Base-by-base conservation (phyloP, 108 stramenopile genomes). In the Aurantiochytrium sp. region DNA sequence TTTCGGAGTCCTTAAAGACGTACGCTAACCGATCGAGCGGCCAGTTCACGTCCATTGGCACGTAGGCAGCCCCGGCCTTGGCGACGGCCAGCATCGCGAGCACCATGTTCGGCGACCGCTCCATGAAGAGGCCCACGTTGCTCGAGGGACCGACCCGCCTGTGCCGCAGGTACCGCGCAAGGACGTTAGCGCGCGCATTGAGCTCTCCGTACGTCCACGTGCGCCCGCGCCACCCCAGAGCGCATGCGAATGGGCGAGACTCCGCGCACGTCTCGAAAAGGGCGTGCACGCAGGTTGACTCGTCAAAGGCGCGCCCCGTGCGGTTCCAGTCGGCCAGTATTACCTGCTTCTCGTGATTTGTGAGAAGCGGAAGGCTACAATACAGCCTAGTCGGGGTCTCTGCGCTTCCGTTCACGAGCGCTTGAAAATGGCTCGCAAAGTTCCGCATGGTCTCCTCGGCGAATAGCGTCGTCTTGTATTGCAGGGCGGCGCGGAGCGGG, bases 101-200 rank as follows among this genome's bases (percentile, higher is more conserved):
- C 8, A 81, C 32, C 73, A 81, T 81, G 45, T 81, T 81, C 10
- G 73, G 73, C n/a, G 73, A 81, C 6, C 73, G 36, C 73, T 81
- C 73, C 73, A 81, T 21, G 32, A 81, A 81, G 2, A 81, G n/a
- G 73, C 73, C 73, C 21, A 81, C 73, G 12, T 81, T 81, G 42
- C 39, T 12, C 32, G 42, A 41, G n/a, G 73, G 73, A 6, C 32
- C 73, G 12, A 81, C 73, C 19, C 39, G 39, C 19, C 24, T 41
- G 42, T 48, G 24, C 6, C 73, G 73, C 36, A 81, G 45, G 73
- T 81, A 81, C 8, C 73, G 73, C 2, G 73, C 73, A 12, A 81
- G 73, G 27, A 81, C 30, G 24, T 81, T 81, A 30, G 73, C 73
- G 6, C 73, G 39, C 45, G 73, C 39, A 81, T 81, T 81, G 42